Evolutionary conservation across 108 stramenopile species (phyloP), one percentile per base, ranked within the genome.

Genomic region (Skeletonema tropicum): DNA sequence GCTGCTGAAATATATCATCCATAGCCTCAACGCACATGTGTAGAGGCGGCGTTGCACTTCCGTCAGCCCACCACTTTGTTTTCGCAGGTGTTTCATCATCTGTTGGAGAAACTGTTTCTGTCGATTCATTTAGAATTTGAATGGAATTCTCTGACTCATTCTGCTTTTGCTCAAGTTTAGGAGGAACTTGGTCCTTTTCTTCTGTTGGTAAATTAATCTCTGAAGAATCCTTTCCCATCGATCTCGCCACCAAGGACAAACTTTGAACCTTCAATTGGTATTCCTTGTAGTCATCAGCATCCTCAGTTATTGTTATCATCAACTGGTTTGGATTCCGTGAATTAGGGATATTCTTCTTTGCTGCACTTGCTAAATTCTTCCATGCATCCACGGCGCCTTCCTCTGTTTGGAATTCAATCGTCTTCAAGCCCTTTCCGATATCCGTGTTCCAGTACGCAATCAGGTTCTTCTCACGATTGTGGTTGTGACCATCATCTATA

Each of bases 321-420:
- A 68, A 68, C n/a, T 57, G 49, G 30, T 68, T 25, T 55, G 38
- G 58, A 48, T 45, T 21, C 41, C 6, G n/a, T 21, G 52, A 25
- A 55, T 21, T 55, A 25, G 52, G 48, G 14, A 7, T 8, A 32
- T 17, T 30, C 35, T 36, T 19, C 23, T 13, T 21, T 41, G 30
- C 25, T 23, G 38, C 45, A 9, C 36, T 52, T 41, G 46, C 30
- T 55, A 74, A 70, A 38, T 68, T 79, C 6, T 64, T 61, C 71
- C 71, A 73, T 1, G 78, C 78, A 39, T 39, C 13, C 8, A 2
- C 23, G 15, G 71, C 78, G 35, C 35, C 61, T 10, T 45, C 46
- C 5, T 68, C 71, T 57, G 71, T 73, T 59, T 68, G 15, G 59
- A 73, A 79, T 64, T 79, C 78, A 52, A 73, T 68, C 1, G 71